These are phyloP conservation scores for Talaromyces atroroseus DNA, from an alignment of 2,329 filamentous ascomycete genomes.

Conservation along the genomic window DNA sequence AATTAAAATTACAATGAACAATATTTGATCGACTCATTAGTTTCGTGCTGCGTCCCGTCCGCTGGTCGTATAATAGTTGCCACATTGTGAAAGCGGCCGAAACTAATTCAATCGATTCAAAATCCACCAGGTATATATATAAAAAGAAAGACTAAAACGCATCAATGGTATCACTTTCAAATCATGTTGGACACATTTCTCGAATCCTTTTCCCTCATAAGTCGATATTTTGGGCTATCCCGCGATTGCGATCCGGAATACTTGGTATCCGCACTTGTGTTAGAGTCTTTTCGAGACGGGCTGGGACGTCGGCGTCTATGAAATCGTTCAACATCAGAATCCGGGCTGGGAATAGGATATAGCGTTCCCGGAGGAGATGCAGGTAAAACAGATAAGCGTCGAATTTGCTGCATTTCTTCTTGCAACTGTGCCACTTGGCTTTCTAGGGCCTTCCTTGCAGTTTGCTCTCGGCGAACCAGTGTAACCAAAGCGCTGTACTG, in stretches of 20 bases:
- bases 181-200: constrained; percentile 14
- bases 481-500: constrained; percentile 44
- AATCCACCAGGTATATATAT: background rate
- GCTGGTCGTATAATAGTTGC: background rate
- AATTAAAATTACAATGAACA: background rate
- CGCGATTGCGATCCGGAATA: constrained; percentile 1
- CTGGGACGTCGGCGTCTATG: constrained; percentile 19
- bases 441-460: constrained; percentile 41
- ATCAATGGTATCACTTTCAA: background rate
- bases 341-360: constrained; percentile 27
- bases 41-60: background rate
- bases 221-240: constrained; percentile 8
- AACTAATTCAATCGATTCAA: background rate
- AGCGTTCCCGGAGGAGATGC: constrained; percentile 28
- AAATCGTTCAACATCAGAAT: constrained; percentile 28
- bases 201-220: constrained; percentile 3
- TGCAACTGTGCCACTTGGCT: constrained; percentile 39
- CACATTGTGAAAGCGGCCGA: background rate
- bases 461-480: constrained; percentile 43
- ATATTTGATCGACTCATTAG: background rate
- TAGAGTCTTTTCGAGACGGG: constrained; percentile 10
- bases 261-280: constrained; percentile 5
- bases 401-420: constrained; percentile 35
- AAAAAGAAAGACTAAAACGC: background rate
- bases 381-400: constrained; percentile 24